phyloP scores from a whole-genome alignment of 305 asterid genomes.

The Stenogyne calaminthoides region DNA sequence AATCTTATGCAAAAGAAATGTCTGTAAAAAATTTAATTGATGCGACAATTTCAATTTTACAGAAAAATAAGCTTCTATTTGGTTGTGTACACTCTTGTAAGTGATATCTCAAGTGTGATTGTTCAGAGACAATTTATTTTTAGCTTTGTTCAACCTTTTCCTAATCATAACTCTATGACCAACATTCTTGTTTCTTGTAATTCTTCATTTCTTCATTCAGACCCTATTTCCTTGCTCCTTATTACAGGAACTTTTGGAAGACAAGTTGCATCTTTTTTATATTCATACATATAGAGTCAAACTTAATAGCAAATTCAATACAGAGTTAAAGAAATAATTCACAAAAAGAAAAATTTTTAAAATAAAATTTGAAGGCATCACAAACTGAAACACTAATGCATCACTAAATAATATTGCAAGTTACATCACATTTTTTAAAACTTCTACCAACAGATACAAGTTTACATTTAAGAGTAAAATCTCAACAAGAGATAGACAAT shows the following conservation, averaged over 20 bases:
- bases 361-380: slow-evolving; percentile 1
- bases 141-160: neutral
- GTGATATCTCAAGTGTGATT: neutral
- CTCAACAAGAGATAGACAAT: slow-evolving; percentile 17
- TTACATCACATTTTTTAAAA: slow-evolving; percentile 5
- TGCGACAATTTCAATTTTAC: neutral
- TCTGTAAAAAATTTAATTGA: neutral
- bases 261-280: neutral
- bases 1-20: neutral
- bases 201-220: slow-evolving; percentile 17
- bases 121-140: slow-evolving; percentile 1
- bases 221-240: neutral
- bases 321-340: neutral
- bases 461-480: neutral
- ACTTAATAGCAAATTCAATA: slow-evolving; percentile 16
- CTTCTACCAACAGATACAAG: slow-evolving; percentile 8
- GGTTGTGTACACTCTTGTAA: neutral
- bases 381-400: slow-evolving; percentile 11
- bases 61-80: slow-evolving; percentile 1
- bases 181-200: slow-evolving; percentile 8
- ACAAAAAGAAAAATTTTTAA: neutral
- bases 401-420: neutral
- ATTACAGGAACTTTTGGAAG: neutral
- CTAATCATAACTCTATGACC: slow-evolving; percentile 14
- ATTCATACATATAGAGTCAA: slow-evolving; percentile 7